A percentile compares a stretch with the other conserved stretches of the same genome.
These are phyloP conservation scores for Elaeis guineensis DNA, from an alignment of 176 grass and related monocot genomes.

Conservation along the genomic window DNA sequence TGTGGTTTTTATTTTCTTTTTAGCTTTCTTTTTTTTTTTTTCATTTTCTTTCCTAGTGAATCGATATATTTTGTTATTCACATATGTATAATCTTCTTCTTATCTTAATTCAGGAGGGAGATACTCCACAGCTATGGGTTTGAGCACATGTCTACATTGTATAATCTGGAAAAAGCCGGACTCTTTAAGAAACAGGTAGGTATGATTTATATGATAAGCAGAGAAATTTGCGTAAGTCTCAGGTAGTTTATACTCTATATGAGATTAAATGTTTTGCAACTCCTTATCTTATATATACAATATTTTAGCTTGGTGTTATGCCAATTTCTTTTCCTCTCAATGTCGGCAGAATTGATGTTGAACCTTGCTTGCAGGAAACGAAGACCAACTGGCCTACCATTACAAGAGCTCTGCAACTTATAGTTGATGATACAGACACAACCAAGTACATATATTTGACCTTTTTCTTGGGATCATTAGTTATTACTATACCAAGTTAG, in stretches of 20 bases:
- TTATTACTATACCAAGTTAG: no score
- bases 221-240: no score
- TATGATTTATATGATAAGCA: constrained; percentile 3
- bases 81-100: not conserved
- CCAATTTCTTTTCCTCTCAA: not conserved
- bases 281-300: constrained; percentile 11
- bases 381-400: constrained; percentile 76
- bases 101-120: constrained; percentile 49
- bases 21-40: no score
- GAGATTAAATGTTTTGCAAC: no score
- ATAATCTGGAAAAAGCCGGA: constrained; percentile 88
- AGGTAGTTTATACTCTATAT: no score
- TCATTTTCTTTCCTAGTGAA: no score
- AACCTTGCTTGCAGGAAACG: constrained; percentile 39
- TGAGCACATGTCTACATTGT: constrained; percentile 75
- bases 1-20: no score
- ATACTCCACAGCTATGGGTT: constrained; percentile 98
- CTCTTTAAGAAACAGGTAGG: constrained; percentile 82
- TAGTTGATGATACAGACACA: constrained; percentile 78
- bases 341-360: constrained; percentile 4
- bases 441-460: constrained; percentile 44
- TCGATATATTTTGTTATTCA: no score
- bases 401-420: constrained; percentile 69
- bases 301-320: not conserved
- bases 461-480: no score